Evolutionary conservation across 2,329 filamentous ascomycete genomes (phyloP), one percentile per base, ranked within the genome.

Genomic region (Hortaea werneckii): DNA sequence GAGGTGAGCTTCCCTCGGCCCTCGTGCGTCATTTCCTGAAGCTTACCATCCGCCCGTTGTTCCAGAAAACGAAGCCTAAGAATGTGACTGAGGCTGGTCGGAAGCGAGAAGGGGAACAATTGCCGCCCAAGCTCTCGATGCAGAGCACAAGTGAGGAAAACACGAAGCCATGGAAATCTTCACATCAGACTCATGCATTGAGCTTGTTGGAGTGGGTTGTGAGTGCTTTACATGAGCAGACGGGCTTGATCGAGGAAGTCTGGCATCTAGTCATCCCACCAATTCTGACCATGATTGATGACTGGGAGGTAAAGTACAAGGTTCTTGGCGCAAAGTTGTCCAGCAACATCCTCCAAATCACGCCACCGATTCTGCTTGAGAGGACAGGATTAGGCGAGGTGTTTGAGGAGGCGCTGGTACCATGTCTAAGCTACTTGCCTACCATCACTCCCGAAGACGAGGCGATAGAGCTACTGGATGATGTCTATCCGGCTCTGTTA

Each of bases 371-470:
- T 4, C 69, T 82, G 2, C 71, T 89, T 39, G 63, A 63, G 9
- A 71, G 72, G 40, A 85, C 80, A 0, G 84, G 85, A 1, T 76
- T 90, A 6, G 76, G 74, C 20, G 67, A 73, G 10, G 75, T 90
- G 27, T 83, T 90, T 50, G 76, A 82, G 56, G 77, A 87, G 13
- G 77, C 81, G 3, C 65, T 87, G 1, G 75, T 82, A 52, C 85
- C 87, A 0, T 79, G 81, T 32, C 74, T 95, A n/a, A 73, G 83
- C 6, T 85, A 80, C 56, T 72, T 95, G 5, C 89, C 90, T 0
- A 79, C 75, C 9, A 69, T 94, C 37, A 95, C 87, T 0, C 80
- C 85, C 0, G 83, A 86, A 57, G 61, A 73, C 0, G 84, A 92
- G 46, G 85, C 85, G 4, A 59, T 84, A 1, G 57, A 60, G 1